phyloP scores from a whole-genome alignment of 2,329 filamentous ascomycete species.

The Emmonsiellopsis sp. region DNA sequence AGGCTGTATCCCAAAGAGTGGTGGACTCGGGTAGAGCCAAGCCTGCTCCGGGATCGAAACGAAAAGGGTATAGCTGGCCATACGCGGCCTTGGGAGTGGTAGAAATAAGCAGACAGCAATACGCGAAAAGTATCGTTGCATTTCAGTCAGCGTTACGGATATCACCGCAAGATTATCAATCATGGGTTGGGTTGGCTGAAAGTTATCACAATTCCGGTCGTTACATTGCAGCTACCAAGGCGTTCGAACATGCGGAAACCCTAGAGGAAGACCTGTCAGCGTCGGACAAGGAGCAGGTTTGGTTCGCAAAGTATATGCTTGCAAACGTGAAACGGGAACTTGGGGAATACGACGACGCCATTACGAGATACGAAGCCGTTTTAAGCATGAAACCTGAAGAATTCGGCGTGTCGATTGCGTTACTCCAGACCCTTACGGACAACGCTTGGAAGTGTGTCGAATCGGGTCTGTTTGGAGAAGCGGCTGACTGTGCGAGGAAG shows the following conservation, averaged over 20 bases:
- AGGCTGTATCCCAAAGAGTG: constrained; percentile 80
- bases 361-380: constrained; percentile 66
- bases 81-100: constrained; percentile 89
- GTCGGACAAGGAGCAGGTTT: constrained; percentile 58
- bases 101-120: constrained; percentile 89
- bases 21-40: constrained; percentile 91
- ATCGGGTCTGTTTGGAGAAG: constrained; percentile 78
- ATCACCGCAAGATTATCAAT: constrained; percentile 80
- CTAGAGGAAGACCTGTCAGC: constrained; percentile 55
- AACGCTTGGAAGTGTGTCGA: constrained; percentile 68
- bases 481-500: constrained; percentile 59
- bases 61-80: constrained; percentile 90
- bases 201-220: constrained; percentile 91
- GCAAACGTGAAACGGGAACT: constrained; percentile 90
- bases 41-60: constrained; percentile 84
- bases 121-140: constrained; percentile 76
- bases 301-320: constrained; percentile 96
- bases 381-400: constrained; percentile 60
- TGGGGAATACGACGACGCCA: constrained; percentile 79
- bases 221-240: constrained; percentile 87
- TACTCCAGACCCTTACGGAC: constrained; percentile 82
- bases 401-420: constrained; percentile 76
- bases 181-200: constrained; percentile 93
- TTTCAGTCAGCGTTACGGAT: constrained; percentile 86
- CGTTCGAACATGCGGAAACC: constrained; percentile 74